These are phyloP conservation scores for Zoysia japonica DNA, from an alignment of 176 grass and related monocot species.

Conservation along the genomic window DNA sequence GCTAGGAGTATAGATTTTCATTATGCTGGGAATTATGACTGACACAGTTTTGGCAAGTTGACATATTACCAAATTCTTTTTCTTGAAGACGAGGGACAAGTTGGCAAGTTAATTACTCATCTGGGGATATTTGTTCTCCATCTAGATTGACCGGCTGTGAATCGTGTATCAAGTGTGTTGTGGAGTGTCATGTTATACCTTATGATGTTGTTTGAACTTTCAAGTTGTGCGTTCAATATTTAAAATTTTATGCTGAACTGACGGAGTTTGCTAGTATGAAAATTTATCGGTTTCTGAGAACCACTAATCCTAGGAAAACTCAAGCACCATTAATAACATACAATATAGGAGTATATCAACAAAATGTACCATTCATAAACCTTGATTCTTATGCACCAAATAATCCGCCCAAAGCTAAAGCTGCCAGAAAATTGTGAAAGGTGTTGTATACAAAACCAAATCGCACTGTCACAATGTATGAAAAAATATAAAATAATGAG, in stretches of 20 bases:
- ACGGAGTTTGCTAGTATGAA: not conserved
- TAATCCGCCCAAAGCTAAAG: not conserved
- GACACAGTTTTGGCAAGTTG: slow-evolving; percentile 26
- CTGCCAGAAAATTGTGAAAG: not conserved
- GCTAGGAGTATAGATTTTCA: not conserved
- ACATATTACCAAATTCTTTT: not conserved
- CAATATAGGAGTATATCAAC: not conserved
- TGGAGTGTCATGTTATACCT: not conserved
- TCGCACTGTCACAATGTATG: not conserved
- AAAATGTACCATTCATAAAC: not conserved
- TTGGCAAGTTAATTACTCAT: not conserved
- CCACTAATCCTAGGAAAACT: not conserved
- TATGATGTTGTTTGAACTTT: not conserved
- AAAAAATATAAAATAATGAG: slow-evolving; percentile 13
- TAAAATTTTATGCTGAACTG: not conserved
- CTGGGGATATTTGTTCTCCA: not conserved
- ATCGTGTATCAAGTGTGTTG: not conserved
- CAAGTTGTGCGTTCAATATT: not conserved
- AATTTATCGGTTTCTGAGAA: not conserved
- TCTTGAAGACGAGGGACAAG: not conserved
- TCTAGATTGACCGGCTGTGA: not conserved
- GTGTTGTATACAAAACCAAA: not conserved
- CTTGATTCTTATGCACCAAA: not conserved
- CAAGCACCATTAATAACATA: not conserved
- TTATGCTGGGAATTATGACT: not conserved